phyloP scores from a whole-genome alignment of 371 early-diverging fungal species.

The Sporodiniella umbellata region DNA sequence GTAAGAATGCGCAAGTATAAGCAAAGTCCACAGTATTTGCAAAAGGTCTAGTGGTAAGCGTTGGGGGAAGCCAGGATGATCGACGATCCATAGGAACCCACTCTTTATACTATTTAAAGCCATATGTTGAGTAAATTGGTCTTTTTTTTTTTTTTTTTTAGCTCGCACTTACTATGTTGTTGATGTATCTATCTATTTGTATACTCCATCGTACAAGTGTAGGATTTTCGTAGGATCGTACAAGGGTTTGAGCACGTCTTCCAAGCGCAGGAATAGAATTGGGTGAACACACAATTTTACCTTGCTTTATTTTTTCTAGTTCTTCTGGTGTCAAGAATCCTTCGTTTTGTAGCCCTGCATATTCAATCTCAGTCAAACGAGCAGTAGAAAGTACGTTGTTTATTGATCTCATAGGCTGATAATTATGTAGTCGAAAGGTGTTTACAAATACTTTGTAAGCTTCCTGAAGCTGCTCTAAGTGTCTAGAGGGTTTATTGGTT shows the following conservation, averaged over 20 bases:
- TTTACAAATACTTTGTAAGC: not conserved
- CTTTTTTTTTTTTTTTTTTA: no score
- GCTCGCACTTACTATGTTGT: constrained; percentile 3
- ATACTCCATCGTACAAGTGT: constrained; percentile 4
- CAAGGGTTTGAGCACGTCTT: not conserved
- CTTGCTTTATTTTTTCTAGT: not conserved
- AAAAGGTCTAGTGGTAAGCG: not conserved
- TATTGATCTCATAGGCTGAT: not conserved
- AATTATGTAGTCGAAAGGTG: not conserved
- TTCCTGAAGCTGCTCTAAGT: not conserved
- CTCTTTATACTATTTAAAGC: constrained; percentile 9
- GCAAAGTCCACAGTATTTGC: not conserved
- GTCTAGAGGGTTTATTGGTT: not conserved
- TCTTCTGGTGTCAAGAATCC: constrained; percentile 13
- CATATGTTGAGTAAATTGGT: no score
- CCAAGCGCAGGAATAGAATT: constrained; percentile 10
- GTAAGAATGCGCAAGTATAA: not conserved
- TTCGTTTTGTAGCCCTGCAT: not conserved
- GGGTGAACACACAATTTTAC: constrained; percentile 2
- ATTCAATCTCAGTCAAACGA: not conserved
- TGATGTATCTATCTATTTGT: constrained; percentile 1
- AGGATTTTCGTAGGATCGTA: constrained; percentile 11
- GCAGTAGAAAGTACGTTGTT: not conserved
- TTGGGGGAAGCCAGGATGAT: not conserved
- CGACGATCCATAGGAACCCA: not conserved